phyloP scores from a whole-genome alignment of 805 yeast genomes.

The Candida adriatica region DNA sequence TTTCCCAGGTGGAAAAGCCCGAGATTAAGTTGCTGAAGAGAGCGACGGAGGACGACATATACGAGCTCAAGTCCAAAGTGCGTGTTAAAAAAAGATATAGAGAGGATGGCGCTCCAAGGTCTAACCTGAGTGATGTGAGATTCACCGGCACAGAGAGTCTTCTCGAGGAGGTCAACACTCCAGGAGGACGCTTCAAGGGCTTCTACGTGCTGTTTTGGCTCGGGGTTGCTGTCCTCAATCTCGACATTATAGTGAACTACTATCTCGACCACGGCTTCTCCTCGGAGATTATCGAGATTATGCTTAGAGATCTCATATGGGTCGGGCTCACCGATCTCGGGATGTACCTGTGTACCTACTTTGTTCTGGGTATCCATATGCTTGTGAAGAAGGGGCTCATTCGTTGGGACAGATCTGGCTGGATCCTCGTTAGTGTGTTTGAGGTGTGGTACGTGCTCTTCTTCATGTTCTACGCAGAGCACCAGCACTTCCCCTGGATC shows the following conservation, averaged over 20 bases:
- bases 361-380: constrained; percentile 53
- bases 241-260: constrained; percentile 49
- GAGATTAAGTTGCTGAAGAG: constrained; percentile 7
- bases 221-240: constrained; percentile 32
- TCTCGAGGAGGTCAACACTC: constrained; percentile 16
- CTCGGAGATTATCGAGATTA: constrained; percentile 48
- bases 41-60: constrained; percentile 15
- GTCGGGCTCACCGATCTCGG: constrained; percentile 68
- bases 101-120: constrained; percentile 21
- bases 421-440: constrained; percentile 49
- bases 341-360: constrained; percentile 67
- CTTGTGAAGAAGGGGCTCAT: constrained; percentile 38
- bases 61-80: constrained; percentile 13
- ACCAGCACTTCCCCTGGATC: constrained; percentile 73
- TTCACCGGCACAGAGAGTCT: constrained; percentile 16
- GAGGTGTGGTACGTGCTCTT: constrained; percentile 48
- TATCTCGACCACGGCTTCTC: constrained; percentile 40
- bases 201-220: constrained; percentile 79
- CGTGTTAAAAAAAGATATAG: constrained; percentile 14
- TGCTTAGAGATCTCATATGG: constrained; percentile 53
- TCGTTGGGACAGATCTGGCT: constrained; percentile 61
- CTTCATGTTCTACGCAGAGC: constrained; percentile 52
- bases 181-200: constrained; percentile 51
- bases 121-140: constrained; percentile 22
- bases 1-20: neutral